Base-by-base conservation (phyloP, 352 stramenopile genomes). In the Phytopythium vexans region DNA sequence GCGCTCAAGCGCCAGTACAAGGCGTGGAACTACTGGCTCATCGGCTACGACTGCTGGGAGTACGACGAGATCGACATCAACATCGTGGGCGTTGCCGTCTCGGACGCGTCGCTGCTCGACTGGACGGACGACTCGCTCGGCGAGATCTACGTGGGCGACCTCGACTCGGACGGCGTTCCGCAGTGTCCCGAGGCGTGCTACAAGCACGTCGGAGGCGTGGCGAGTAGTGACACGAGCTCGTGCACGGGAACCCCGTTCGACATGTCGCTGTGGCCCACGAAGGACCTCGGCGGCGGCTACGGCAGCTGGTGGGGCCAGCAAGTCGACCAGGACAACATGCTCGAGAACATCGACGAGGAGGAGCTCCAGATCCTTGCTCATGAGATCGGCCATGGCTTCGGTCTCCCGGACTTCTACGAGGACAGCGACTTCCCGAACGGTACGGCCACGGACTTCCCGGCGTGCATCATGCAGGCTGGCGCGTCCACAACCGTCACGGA, bases 251-350 rank as follows among this genome's bases (percentile, higher is more conserved):
- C 59, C 15, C 63, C 66, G 10, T 79, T 79, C 40, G 70, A 76
- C 41, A 75, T 75, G 52, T 76, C 70, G 41, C 47, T 79, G 43
- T 79, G 70, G 70, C 70, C 66, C n/a, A 79, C 70, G 11, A n/a
- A 60, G 21, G 66, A 53, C 45, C 58, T 69, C 36, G 66, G 66
- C 33, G 66, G 70, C 21, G 66, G 66, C 21, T 63, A 58, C 5
- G 62, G 40, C 37, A 60, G 41, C 3, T 58, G 67, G 58, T 71
- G 63, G 63, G 63, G 58, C 41, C 70, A 79, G 52, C 70, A 64
- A 33, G 66, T 75, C 15, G 66, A 79, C 39, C 63, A 52, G 6
- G 57, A 21, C 10, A 68, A 55, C 48, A 75, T 75, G 66, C 21
- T 76, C 21, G 43, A 49, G 33, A 52, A 45, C 2, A 44, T 79